Evolutionary conservation across 805 yeast genomes (phyloP).

Genomic region (Komagataella ulmi): DNA sequence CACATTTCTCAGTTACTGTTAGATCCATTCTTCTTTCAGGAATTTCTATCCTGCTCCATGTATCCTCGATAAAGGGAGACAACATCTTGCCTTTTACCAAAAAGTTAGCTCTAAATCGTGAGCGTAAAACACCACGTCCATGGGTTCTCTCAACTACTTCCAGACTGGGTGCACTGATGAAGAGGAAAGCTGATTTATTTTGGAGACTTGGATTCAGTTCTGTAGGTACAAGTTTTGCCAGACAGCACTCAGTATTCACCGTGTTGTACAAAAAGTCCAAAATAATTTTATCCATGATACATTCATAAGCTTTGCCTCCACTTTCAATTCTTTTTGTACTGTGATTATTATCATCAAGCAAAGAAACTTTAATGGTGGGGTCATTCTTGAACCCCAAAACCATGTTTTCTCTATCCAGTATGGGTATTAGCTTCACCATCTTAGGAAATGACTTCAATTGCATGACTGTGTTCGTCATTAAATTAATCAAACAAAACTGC

Average conservation of each 20-base stretch:
- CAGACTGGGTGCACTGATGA: slow-evolving; percentile 20
- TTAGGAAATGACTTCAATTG: slow-evolving; percentile 18
- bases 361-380: not conserved
- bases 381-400: slow-evolving; percentile 6
- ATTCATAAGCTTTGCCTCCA: slow-evolving; percentile 3
- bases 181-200: slow-evolving; percentile 25
- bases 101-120: slow-evolving; percentile 24
- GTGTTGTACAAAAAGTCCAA: slow-evolving; percentile 15
- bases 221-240: slow-evolving; percentile 13
- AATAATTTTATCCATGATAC: slow-evolving; percentile 9
- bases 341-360: slow-evolving; percentile 1
- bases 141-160: slow-evolving; percentile 2
- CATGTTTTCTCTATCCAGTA: slow-evolving; percentile 7
- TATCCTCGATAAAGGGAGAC: slow-evolving; percentile 23
- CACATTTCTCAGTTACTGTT: slow-evolving; percentile 17
- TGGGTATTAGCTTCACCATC: slow-evolving; percentile 22
- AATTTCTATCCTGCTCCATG: slow-evolving; percentile 15
- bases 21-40: slow-evolving; percentile 4
- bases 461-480: slow-evolving; percentile 13
- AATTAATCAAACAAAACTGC: slow-evolving; percentile 21
- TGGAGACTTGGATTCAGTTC: slow-evolving; percentile 6
- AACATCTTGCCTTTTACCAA: slow-evolving; percentile 13
- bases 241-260: slow-evolving; percentile 20
- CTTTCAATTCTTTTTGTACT: not conserved
- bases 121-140: slow-evolving; percentile 4